Conservation (phyloP, 352 stramenopile genomes). For the Globisporangium okanoganense region DNA sequence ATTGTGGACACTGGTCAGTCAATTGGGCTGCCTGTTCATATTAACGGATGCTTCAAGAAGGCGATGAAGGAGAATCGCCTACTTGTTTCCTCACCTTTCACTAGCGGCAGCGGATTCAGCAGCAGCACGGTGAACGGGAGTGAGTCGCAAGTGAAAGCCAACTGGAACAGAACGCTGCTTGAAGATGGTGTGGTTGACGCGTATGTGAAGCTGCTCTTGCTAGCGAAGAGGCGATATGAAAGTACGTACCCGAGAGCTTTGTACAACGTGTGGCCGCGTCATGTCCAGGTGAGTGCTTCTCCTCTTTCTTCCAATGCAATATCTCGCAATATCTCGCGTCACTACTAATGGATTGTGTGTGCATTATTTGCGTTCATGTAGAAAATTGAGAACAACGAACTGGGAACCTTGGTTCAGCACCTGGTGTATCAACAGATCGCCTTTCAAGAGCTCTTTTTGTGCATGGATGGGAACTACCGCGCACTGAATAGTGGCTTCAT, state of each 20-base stretch:
- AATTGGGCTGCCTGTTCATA: slow-evolving; percentile 58
- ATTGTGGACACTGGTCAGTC: slow-evolving; percentile 43
- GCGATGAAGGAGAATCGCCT: slow-evolving; percentile 42
- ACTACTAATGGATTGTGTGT: background rate
- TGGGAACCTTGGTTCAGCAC: slow-evolving; percentile 42
- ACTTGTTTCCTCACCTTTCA: slow-evolving; percentile 16
- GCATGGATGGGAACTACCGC: slow-evolving; percentile 58
- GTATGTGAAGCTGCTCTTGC: slow-evolving; percentile 59
- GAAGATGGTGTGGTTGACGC: slow-evolving; percentile 62
- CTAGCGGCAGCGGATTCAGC: slow-evolving; percentile 12
- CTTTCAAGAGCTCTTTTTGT: slow-evolving; percentile 60
- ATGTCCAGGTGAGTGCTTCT: background rate
- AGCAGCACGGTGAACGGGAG: slow-evolving; percentile 27
- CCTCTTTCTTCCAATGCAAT: background rate
- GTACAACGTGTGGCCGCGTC: slow-evolving; percentile 62
- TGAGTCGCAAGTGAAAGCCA: slow-evolving; percentile 47
- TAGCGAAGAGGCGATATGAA: slow-evolving; percentile 43
- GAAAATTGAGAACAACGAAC: slow-evolving; percentile 19
- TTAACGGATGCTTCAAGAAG: slow-evolving; percentile 80
- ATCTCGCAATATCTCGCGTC: background rate
- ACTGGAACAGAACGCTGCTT: slow-evolving; percentile 69
- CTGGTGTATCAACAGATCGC: slow-evolving; percentile 40
- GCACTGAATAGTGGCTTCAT: slow-evolving; percentile 51
- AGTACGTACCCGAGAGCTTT: slow-evolving; percentile 38
- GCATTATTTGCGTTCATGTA: background rate